Evolutionary conservation across 768 basidiomycete genomes (phyloP).

Genomic region (Crassisporium funariophilum): DNA sequence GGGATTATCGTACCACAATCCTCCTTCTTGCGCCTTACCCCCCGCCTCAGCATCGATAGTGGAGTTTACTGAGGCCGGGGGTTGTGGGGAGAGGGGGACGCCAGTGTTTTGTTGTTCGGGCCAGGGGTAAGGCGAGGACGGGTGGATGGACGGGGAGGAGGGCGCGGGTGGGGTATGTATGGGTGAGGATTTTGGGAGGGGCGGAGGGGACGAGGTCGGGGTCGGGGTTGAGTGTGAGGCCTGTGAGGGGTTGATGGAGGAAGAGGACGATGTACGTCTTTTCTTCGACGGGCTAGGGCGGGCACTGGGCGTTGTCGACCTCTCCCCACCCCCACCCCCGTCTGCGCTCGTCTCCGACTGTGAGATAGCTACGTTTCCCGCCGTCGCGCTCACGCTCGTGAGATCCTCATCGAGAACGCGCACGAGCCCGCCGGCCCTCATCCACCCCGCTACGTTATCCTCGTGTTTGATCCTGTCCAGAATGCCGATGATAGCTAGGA

Average conservation of each 20-base stretch:
- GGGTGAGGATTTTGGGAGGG: neutral
- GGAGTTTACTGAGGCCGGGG: conserved; percentile 1
- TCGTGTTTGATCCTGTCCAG: conserved; percentile 60
- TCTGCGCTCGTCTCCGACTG: too few relatives aligned
- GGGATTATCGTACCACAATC: conserved; percentile 57
- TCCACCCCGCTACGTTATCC: conserved; percentile 70
- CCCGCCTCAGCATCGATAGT: neutral
- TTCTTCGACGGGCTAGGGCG: too few relatives aligned
- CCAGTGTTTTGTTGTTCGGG: conserved; percentile 10
- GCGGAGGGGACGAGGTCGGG: too few relatives aligned
- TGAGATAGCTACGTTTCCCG: too few relatives aligned
- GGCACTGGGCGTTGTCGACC: too few relatives aligned
- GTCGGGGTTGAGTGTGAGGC: too few relatives aligned
- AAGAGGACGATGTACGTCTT: too few relatives aligned
- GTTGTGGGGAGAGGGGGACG: conserved; percentile 7
- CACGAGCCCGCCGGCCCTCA: conserved; percentile 54
- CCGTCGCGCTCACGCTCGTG: too few relatives aligned
- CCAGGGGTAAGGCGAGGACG: neutral
- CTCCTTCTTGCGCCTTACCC: neutral
- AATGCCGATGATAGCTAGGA: conserved; percentile 69
- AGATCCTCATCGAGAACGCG: neutral
- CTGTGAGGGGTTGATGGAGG: too few relatives aligned
- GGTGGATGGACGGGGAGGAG: neutral
- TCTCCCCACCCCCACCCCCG: too few relatives aligned
- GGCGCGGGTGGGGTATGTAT: neutral